These are phyloP conservation scores for Hypsizygus ulmarius DNA, from an alignment of 1,284 basidiomycete species.

Conservation along the genomic window DNA sequence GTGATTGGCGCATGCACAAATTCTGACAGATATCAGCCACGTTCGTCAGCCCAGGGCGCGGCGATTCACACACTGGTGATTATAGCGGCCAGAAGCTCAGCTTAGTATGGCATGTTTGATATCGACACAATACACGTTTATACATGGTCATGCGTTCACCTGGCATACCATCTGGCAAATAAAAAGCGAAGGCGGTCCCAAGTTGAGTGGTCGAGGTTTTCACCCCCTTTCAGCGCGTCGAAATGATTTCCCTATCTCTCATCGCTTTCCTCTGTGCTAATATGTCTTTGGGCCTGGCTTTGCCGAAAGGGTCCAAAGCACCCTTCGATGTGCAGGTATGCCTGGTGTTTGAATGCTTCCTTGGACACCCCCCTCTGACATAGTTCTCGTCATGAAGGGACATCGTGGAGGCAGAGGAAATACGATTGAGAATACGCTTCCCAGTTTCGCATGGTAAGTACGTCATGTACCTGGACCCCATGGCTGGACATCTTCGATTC, in stretches of 20 bases:
- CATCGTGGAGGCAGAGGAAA: constrained; percentile 78
- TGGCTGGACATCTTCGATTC: not conserved
- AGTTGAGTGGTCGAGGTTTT: not conserved
- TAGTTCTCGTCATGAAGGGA: constrained; percentile 40
- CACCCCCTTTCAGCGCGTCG: not conserved
- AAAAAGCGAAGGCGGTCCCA: no score
- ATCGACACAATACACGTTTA: no score
- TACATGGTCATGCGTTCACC: no score
- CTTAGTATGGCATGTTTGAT: not conserved
- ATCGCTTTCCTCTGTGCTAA: not conserved
- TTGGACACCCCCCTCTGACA: not conserved
- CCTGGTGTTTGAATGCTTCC: constrained; percentile 1
- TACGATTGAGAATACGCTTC: constrained; percentile 65
- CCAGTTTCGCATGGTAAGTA: constrained; percentile 69
- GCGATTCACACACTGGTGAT: not conserved
- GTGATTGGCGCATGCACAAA: not conserved
- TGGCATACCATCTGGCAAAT: no score
- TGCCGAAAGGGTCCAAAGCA: constrained; percentile 1
- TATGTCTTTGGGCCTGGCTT: constrained; percentile 5
- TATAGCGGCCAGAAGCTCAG: not conserved
- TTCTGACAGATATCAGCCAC: not conserved
- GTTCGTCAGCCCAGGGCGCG: not conserved
- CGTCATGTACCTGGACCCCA: not conserved
- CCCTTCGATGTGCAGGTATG: constrained; percentile 48
- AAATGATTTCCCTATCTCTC: constrained; percentile 8